Evolutionary conservation across 768 basidiomycete species (phyloP).

Genomic region (Kwoniella europaea): DNA sequence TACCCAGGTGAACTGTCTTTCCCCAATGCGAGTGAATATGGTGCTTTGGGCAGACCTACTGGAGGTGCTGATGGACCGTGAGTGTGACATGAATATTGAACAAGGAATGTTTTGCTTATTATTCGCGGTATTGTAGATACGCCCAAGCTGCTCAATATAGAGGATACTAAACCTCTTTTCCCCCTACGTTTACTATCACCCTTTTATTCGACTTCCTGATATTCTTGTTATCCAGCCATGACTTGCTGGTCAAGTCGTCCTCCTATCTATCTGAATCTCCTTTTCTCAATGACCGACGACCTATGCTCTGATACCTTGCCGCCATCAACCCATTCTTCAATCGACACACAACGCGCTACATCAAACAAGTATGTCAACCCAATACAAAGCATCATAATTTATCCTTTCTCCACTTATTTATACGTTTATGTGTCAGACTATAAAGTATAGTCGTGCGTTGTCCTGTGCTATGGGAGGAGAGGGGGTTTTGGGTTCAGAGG

Average conservation of each 20-base stretch:
- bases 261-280: not conserved
- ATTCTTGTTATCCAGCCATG: not conserved
- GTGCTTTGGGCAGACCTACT: slow-evolving; percentile 47
- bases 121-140: slow-evolving; percentile 27
- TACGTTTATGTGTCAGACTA: no score
- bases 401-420: no score
- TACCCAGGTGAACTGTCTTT: slow-evolving; percentile 38
- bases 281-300: no score
- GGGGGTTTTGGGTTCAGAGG: no score
- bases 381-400: no score
- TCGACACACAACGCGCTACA: no score
- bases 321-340: no score
- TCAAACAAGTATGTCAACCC: no score
- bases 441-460: no score
- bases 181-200: not conserved
- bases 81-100: slow-evolving; percentile 13
- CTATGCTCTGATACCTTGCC: no score
- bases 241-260: slow-evolving; percentile 29
- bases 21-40: slow-evolving; percentile 36
- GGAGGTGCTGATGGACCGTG: slow-evolving; percentile 52
- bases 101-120: not conserved
- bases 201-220: not conserved
- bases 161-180: slow-evolving; percentile 25
- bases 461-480: no score
- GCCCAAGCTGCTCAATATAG: slow-evolving; percentile 50